Evolutionary conservation across 257 asterid genomes (phyloP).

Genomic region (Solanum corneliomulleri): DNA sequence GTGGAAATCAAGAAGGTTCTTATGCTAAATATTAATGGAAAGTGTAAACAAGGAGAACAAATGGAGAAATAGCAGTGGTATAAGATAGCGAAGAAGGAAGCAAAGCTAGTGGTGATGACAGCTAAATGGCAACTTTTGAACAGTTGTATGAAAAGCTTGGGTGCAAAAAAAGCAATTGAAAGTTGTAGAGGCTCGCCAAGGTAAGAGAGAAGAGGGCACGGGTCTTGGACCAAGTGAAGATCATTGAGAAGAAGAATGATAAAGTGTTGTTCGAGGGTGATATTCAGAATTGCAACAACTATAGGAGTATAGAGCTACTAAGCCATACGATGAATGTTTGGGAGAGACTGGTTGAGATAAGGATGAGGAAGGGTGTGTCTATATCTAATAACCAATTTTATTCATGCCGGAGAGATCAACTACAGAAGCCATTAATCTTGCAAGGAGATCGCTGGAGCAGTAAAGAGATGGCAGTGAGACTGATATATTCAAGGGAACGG

Average conservation of each 20-base stretch:
- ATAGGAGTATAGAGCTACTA: not conserved
- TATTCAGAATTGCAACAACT: not conserved
- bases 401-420: not conserved
- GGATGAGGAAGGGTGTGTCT: not conserved
- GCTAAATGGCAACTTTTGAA: not conserved
- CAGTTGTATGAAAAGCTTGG: not conserved
- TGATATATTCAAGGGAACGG: not conserved
- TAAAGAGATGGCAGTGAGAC: not conserved
- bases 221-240: not conserved
- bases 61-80: not conserved
- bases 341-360: not conserved
- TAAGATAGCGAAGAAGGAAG: not conserved
- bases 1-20: not conserved
- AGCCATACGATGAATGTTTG: not conserved
- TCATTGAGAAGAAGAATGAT: not conserved
- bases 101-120: not conserved
- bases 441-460: not conserved
- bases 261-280: not conserved
- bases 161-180: not conserved
- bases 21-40: not conserved
- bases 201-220: not conserved
- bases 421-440: not conserved
- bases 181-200: not conserved
- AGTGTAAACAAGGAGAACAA: not conserved
- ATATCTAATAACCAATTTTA: not conserved